Evolutionary conservation across 805 yeast species (phyloP).

Genomic region (Wickerhamiella cacticola): DNA sequence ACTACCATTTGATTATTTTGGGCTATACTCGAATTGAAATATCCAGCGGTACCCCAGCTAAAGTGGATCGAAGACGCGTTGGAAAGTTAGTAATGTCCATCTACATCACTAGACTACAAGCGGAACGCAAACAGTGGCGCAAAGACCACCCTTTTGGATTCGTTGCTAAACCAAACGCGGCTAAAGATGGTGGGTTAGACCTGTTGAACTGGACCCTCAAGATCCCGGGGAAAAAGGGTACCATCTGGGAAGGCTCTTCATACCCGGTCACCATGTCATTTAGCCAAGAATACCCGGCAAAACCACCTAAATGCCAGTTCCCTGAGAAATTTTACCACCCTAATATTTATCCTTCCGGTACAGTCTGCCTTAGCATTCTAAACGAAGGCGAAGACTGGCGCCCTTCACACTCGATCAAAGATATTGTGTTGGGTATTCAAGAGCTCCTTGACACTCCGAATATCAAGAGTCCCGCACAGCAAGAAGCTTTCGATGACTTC

Average conservation of each 20-base stretch:
- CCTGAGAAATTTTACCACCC: conserved; percentile 93
- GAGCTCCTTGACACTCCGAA: conserved; percentile 83
- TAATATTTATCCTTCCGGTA: conserved; percentile 94
- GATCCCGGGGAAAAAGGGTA: conserved; percentile 80
- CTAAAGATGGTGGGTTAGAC: conserved; percentile 72
- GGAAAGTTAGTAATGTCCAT: conserved; percentile 26
- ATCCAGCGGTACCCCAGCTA: too few species aligned
- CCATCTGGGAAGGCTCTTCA: conserved; percentile 83
- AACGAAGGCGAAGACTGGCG: conserved; percentile 98
- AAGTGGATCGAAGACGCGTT: background rate
- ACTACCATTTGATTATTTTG: too few species aligned
- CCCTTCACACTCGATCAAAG: conserved; percentile 87
- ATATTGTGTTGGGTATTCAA: conserved; percentile 82
- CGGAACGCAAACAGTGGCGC: conserved; percentile 96
- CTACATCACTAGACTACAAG: conserved; percentile 75
- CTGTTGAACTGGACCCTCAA: conserved; percentile 88
- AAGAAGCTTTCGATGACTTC: conserved; percentile 66
- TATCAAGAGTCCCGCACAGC: conserved; percentile 94
- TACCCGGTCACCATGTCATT: conserved; percentile 73
- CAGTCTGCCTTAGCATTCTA: conserved; percentile 81
- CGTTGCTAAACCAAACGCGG: conserved; percentile 77
- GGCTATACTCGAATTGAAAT: too few species aligned
- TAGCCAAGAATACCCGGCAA: conserved; percentile 85
- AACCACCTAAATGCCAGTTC: conserved; percentile 89
- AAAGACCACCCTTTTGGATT: conserved; percentile 98